Base-by-base conservation (phyloP, 2,329 filamentous ascomycete species). In the Paraphaeosphaeria minitans region DNA sequence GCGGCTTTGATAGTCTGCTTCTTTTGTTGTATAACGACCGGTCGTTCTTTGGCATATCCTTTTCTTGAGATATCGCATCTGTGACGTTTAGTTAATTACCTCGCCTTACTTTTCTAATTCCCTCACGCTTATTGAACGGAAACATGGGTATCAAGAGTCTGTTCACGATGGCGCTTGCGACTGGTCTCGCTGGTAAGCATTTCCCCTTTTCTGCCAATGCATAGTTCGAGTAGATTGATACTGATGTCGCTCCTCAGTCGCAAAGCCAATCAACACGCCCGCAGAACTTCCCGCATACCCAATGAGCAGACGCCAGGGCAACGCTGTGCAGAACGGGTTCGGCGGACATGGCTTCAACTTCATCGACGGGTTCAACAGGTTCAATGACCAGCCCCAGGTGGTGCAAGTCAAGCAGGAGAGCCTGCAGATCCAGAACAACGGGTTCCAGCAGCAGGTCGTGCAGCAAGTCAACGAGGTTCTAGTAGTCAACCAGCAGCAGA, bases 1-100 rank as follows among this genome's bases (percentile, higher is more conserved):
- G 67, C 67, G 71, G 67, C 72, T 75, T 75, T 75, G 72, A 75
- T 66, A 75, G 72, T 75, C 70, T 65, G 68, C 67, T 39, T 58
- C 55, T 49, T 61, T 31, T 31, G 8, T 31, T 39, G 39, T 51
- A 49, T 56, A 56, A 63, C 55, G 60, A 58, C 56, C 63, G 57
- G 61, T 60, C 61, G 63, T 67, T 67, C 51, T 21, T 59, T 57
- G 9, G 27, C 53, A 12, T 22, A 16, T 56, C 21, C 39, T 64
- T 31, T 8, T 31, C 9, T 31, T 10, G 29, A 8, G 9, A 31
- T 12, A 31, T 60, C 61, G 63, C 70, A 70, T 74, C 71, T 72
- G 71, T 62, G 71, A 75, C 71, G 67, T 71, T 39, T 68, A 59
- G 46, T 53, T 49, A 47, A 60, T 63, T 52, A 53, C 51, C 54